A percentile compares a stretch with the other conserved stretches of the same genome.
These are phyloP conservation scores for Lactarius tabidus DNA, from an alignment of 768 basidiomycete genomes.

Conservation along the genomic window DNA sequence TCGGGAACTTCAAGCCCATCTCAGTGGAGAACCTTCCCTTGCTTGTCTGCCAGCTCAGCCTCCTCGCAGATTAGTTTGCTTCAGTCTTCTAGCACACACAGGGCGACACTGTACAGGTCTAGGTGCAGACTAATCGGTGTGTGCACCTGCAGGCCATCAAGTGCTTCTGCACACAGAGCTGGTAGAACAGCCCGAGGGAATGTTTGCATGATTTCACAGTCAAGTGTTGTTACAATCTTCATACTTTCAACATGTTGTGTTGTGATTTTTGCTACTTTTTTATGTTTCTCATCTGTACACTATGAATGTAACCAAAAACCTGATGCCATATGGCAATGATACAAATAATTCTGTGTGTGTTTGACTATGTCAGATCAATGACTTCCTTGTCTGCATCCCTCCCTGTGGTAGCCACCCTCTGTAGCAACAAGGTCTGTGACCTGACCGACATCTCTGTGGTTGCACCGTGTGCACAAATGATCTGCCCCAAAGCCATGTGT, in stretches of 20 bases:
- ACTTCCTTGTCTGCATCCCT: slow-evolving; percentile 28
- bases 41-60: slow-evolving; percentile 83
- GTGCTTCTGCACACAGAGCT: slow-evolving; percentile 44
- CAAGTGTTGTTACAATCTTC: slow-evolving; percentile 17
- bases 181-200: slow-evolving; percentile 26
- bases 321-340: background rate
- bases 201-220: slow-evolving; percentile 32
- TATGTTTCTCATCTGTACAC: slow-evolving; percentile 7
- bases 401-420: background rate
- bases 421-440: slow-evolving; percentile 12
- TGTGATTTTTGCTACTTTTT: background rate
- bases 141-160: slow-evolving; percentile 74
- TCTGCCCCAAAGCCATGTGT: background rate
- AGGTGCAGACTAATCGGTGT: slow-evolving; percentile 89
- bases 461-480: background rate
- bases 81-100: slow-evolving; percentile 78
- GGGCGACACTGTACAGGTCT: slow-evolving; percentile 62
- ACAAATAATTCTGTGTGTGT: too few species aligned
- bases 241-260: background rate
- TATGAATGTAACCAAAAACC: slow-evolving; percentile 3
- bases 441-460: slow-evolving; percentile 27
- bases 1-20: slow-evolving; percentile 92
- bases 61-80: slow-evolving; percentile 87
- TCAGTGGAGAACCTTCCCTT: slow-evolving; percentile 82
- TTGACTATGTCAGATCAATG: slow-evolving; percentile 41